Conservation (phyloP, 208 protist genomes). For the Leishmania aethiopica region DNA sequence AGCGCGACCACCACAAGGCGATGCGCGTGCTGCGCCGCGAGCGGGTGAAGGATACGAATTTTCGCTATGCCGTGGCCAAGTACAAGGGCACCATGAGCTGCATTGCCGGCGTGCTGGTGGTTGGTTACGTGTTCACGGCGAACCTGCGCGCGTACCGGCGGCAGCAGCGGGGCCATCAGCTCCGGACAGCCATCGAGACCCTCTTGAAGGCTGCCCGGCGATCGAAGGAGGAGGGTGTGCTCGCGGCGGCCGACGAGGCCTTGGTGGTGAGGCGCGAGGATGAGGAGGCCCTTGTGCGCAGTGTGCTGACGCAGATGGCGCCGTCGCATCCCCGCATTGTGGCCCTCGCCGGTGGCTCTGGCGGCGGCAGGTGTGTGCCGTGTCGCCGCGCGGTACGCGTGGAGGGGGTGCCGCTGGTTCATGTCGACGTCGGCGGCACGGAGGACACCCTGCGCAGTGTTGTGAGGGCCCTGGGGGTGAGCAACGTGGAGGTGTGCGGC, state of each 20-base stretch:
- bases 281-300: slow-evolving; percentile 41
- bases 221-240: too few relatives aligned
- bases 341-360: slow-evolving; percentile 63
- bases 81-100: slow-evolving; percentile 77
- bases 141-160: slow-evolving; percentile 57
- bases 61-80: slow-evolving; percentile 63
- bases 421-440: slow-evolving; percentile 64
- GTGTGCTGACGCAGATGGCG: slow-evolving; percentile 38
- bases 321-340: slow-evolving; percentile 51
- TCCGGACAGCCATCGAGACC: slow-evolving; percentile 42
- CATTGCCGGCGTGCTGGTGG: slow-evolving; percentile 49
- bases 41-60: slow-evolving; percentile 66
- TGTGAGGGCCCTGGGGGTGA: slow-evolving; percentile 68
- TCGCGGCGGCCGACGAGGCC: too few relatives aligned
- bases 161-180: slow-evolving; percentile 58
- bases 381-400: slow-evolving; percentile 49
- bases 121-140: slow-evolving; percentile 60
- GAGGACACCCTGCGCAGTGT: slow-evolving; percentile 75
- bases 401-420: slow-evolving; percentile 61
- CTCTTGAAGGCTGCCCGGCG: background rate
- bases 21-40: slow-evolving; percentile 46
- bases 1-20: slow-evolving; percentile 49
- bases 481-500: slow-evolving; percentile 85
- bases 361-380: slow-evolving; percentile 63
- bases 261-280: slow-evolving; percentile 1